phyloP scores from a whole-genome alignment of 768 basidiomycete genomes.

The Cyclocybe aegerita region DNA sequence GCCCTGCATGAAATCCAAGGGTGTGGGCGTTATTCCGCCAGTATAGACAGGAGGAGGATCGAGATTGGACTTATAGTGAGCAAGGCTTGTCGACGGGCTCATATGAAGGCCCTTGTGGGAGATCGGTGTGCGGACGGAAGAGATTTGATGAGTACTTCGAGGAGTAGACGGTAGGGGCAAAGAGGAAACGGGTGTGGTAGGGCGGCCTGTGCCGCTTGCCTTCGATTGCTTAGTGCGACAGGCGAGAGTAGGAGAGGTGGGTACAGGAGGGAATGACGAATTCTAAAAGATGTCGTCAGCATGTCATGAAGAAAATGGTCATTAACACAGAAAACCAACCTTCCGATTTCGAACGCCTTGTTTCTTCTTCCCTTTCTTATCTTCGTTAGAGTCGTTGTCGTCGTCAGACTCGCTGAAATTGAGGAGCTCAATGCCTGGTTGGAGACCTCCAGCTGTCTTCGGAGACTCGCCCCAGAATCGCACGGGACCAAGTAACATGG shows the following conservation, averaged over 20 bases:
- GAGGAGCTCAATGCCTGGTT: conserved; percentile 41
- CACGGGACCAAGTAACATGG: conserved; percentile 39
- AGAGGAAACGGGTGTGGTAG: conserved; percentile 25
- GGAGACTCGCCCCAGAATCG: conserved; percentile 42
- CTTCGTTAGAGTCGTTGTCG: conserved; percentile 26
- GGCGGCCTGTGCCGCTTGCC: conserved; percentile 15
- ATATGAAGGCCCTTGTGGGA: conserved; percentile 69
- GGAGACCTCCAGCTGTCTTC: conserved; percentile 25
- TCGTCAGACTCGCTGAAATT: conserved; percentile 27
- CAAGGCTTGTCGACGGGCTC: conserved; percentile 65
- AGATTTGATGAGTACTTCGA: conserved; percentile 41
- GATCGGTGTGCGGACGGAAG: conserved; percentile 63
- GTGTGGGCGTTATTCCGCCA: conserved; percentile 22
- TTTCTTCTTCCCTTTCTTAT: conserved; percentile 28
- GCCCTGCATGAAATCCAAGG: conserved; percentile 19
- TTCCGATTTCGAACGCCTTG: conserved; percentile 22
- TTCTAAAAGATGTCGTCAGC: conserved; percentile 24
- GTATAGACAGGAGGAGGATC: conserved; percentile 55
- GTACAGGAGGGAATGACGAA: conserved; percentile 39
- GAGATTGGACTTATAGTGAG: conserved; percentile 67
- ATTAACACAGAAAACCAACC: conserved; percentile 15
- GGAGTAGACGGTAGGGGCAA: conserved; percentile 37
- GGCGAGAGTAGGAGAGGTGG: conserved; percentile 46
- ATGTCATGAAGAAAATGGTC: background rate
- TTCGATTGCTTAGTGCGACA: conserved; percentile 27